Evolutionary conservation across 768 basidiomycete species (phyloP).

Genomic region (Leccinum subgranulosum): DNA sequence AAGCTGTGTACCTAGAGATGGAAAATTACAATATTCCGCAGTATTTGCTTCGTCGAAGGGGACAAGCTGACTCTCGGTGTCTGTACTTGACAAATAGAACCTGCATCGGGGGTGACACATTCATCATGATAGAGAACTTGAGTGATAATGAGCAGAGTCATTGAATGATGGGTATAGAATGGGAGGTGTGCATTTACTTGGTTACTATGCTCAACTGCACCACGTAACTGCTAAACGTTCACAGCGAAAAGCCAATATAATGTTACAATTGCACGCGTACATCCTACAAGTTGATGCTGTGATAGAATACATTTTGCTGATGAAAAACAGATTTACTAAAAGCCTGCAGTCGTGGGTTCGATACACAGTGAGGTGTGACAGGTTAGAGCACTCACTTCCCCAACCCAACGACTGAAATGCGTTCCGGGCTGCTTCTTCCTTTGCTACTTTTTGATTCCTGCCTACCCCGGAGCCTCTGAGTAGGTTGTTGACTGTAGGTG

Average conservation of each 20-base stretch:
- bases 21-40: not conserved
- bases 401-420: slow-evolving; percentile 55
- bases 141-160: too few species aligned
- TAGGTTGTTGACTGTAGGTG: slow-evolving; percentile 45
- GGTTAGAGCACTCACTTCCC: slow-evolving; percentile 32
- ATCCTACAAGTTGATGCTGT: not conserved
- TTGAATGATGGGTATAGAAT: too few species aligned
- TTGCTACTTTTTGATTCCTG: slow-evolving; percentile 63
- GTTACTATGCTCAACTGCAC: too few species aligned
- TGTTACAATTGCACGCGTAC: slow-evolving; percentile 1
- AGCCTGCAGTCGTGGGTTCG: slow-evolving; percentile 9
- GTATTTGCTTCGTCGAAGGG: not conserved
- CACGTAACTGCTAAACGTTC: too few species aligned
- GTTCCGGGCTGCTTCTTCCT: slow-evolving; percentile 62
- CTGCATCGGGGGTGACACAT: too few species aligned
- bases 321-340: slow-evolving; percentile 4
- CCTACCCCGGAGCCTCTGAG: slow-evolving; percentile 49
- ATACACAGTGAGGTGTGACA: not conserved
- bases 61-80: not conserved
- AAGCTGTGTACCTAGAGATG: not conserved
- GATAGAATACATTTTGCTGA: not conserved
- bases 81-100: too few species aligned
- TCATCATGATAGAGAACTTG: too few species aligned
- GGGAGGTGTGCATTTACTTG: too few species aligned
- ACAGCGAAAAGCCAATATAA: not conserved